These are phyloP conservation scores for Sporothrix pallida DNA, from an alignment of 2,329 filamentous ascomycete species.

Conservation along the genomic window DNA sequence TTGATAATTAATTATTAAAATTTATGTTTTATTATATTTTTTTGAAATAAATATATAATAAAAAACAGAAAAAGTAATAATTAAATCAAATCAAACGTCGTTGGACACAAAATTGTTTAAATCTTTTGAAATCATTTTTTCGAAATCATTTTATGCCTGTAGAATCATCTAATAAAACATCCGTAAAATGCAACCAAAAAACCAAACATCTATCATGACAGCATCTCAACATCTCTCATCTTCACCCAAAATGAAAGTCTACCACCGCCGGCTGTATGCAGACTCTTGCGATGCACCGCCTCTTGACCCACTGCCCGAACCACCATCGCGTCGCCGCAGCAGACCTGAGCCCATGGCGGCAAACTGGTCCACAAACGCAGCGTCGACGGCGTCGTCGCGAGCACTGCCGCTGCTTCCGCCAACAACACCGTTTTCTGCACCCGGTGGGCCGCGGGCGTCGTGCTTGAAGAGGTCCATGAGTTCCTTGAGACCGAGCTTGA, in stretches of 20 bases:
- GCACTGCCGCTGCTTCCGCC: background rate
- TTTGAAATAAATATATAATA: background rate
- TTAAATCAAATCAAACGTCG: too few relatives aligned
- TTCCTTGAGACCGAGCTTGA: constrained; percentile 90
- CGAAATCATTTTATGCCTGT: too few relatives aligned
- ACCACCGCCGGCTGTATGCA: constrained; percentile 36
- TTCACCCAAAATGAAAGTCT: background rate
- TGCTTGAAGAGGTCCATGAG: constrained; percentile 88
- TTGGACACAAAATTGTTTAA: background rate
- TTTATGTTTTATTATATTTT: background rate
- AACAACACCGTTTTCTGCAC: background rate
- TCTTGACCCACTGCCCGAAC: background rate
- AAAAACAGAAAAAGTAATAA: background rate
- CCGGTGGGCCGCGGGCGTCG: constrained; percentile 48
- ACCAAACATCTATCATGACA: background rate
- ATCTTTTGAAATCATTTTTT: too few relatives aligned
- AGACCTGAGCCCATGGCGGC: constrained; percentile 24
- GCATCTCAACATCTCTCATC: background rate
- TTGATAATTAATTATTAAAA: background rate
- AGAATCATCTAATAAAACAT: too few relatives aligned
- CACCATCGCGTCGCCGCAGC: constrained; percentile 30
- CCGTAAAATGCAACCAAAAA: too few relatives aligned
- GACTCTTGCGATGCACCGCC: constrained; percentile 27
- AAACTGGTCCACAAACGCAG: constrained; percentile 8
- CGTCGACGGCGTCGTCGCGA: background rate